These are phyloP conservation scores for Plicaturopsis crispa DNA, from an alignment of 768 basidiomycete genomes.

Conservation along the genomic window DNA sequence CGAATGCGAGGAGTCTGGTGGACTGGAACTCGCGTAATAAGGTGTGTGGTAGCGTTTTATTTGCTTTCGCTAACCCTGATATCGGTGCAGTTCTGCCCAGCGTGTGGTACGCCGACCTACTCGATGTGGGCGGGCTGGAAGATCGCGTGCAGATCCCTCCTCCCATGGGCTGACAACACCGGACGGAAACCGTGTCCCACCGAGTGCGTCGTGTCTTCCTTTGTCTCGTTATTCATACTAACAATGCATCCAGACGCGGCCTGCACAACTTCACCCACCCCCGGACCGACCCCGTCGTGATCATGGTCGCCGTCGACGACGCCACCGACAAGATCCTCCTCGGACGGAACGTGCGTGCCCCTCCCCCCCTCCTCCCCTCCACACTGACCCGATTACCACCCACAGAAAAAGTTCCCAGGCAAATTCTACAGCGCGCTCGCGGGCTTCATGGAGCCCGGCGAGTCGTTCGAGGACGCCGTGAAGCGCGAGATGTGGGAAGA, in stretches of 20 bases:
- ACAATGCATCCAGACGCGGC: conserved; percentile 48
- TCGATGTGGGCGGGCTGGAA: conserved; percentile 98
- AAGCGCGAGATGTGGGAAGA: conserved; percentile 94
- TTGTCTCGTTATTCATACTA: conserved; percentile 8
- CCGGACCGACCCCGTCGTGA: conserved; percentile 83
- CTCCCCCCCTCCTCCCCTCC: not conserved
- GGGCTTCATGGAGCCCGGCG: conserved; percentile 92
- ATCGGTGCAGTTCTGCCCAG: conserved; percentile 74
- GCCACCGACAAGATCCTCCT: conserved; percentile 79
- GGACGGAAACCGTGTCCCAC: conserved; percentile 65
- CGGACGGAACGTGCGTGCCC: conserved; percentile 65
- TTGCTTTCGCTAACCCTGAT: not conserved
- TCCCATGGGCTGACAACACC: conserved; percentile 67
- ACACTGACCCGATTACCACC: not conserved
- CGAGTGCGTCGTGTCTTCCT: conserved; percentile 35
- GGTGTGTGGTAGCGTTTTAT: conserved; percentile 28
- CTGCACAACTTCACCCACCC: conserved; percentile 84
- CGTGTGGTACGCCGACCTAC: conserved; percentile 74
- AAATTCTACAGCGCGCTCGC: conserved; percentile 86
- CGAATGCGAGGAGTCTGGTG: conserved; percentile 69
- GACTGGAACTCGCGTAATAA: conserved; percentile 94
- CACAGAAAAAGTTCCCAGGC: conserved; percentile 55
- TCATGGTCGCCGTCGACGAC: conserved; percentile 81
- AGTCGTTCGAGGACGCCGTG: conserved; percentile 92
- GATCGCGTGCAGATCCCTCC: conserved; percentile 63